A percentile compares a stretch with the other conserved stretches of the same genome.
Evolutionary conservation across 2,329 filamentous ascomycete genomes (phyloP).

Genomic region (Onygenales sp.): DNA sequence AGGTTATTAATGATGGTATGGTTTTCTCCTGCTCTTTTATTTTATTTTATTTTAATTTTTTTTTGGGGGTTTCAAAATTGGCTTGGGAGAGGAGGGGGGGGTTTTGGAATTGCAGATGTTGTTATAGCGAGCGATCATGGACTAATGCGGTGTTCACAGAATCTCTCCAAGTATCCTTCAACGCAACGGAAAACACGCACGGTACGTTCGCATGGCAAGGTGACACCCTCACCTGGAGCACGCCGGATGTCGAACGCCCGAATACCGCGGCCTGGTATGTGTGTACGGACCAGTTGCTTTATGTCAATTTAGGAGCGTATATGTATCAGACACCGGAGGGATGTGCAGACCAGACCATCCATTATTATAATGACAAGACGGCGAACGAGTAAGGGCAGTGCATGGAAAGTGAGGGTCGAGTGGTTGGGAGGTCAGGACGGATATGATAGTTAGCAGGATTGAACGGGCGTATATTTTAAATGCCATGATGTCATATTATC

Average conservation of each 20-base stretch:
- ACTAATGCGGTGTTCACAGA: slow-evolving; percentile 35
- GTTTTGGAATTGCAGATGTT: too few species aligned
- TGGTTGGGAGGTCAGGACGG: too few species aligned
- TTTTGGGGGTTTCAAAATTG: too few species aligned
- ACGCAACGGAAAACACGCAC: slow-evolving; percentile 42
- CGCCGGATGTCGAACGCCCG: slow-evolving; percentile 39
- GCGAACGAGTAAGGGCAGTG: background rate
- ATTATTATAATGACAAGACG: background rate
- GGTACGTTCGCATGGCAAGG: slow-evolving; percentile 44
- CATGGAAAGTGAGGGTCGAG: too few species aligned
- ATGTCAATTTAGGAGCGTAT: slow-evolving; percentile 52
- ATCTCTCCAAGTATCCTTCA: slow-evolving; percentile 43
- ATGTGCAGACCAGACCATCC: slow-evolving; percentile 37
- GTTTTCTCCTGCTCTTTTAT: background rate
- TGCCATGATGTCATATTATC: too few species aligned
- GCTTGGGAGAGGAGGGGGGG: too few species aligned
- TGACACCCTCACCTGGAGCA: slow-evolving; percentile 49
- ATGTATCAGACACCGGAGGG: slow-evolving; percentile 48
- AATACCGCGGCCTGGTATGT: slow-evolving; percentile 53
- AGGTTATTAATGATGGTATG: background rate
- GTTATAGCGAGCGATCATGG: slow-evolving; percentile 26
- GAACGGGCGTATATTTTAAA: too few species aligned
- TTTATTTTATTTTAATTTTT: background rate
- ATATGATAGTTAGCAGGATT: too few species aligned
- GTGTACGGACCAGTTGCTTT: slow-evolving; percentile 43